A percentile compares a stretch with the other conserved stretches of the same genome.
Conservation (phyloP, 345 rosid species). For the Gossypium anomalum region DNA sequence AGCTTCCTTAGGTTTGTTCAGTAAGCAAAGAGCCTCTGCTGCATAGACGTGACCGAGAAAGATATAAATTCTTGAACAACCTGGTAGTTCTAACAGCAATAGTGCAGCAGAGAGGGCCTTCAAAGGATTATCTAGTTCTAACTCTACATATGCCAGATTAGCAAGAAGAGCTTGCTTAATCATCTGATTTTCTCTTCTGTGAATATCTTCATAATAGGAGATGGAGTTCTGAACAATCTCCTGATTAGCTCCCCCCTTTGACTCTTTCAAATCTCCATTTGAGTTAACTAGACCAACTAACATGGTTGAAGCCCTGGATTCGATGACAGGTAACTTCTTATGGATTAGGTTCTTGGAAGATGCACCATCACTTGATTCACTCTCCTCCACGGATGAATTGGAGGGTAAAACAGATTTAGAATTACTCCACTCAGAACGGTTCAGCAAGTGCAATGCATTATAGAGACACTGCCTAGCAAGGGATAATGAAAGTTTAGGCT, state of each 20-base stretch:
- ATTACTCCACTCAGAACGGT: slow-evolving; percentile 35
- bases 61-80: slow-evolving; percentile 64
- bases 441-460: slow-evolving; percentile 71
- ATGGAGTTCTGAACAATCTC: slow-evolving; percentile 66
- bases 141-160: slow-evolving; percentile 71
- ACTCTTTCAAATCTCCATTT: slow-evolving; percentile 73
- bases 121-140: slow-evolving; percentile 80
- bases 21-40: slow-evolving; percentile 90
- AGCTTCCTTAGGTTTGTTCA: slow-evolving; percentile 76
- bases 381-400: slow-evolving; percentile 40
- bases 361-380: slow-evolving; percentile 36
- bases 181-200: slow-evolving; percentile 50
- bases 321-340: slow-evolving; percentile 32
- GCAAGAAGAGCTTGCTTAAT: slow-evolving; percentile 75
- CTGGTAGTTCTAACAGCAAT: slow-evolving; percentile 65
- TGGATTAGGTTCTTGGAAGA: slow-evolving; percentile 37
- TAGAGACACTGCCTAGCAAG: slow-evolving; percentile 77
- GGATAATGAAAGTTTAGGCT: slow-evolving; percentile 65
- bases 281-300: slow-evolving; percentile 41
- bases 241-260: slow-evolving; percentile 62
- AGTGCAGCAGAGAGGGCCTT: slow-evolving; percentile 66
- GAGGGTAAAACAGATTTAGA: slow-evolving; percentile 39
- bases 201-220: slow-evolving; percentile 45
- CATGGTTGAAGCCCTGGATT: slow-evolving; percentile 36
- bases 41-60: slow-evolving; percentile 82